Evolutionary conservation across 257 asterid genomes (phyloP), one percentile per base, ranked within the genome.

Genomic region (Solanum etuberosum): DNA sequence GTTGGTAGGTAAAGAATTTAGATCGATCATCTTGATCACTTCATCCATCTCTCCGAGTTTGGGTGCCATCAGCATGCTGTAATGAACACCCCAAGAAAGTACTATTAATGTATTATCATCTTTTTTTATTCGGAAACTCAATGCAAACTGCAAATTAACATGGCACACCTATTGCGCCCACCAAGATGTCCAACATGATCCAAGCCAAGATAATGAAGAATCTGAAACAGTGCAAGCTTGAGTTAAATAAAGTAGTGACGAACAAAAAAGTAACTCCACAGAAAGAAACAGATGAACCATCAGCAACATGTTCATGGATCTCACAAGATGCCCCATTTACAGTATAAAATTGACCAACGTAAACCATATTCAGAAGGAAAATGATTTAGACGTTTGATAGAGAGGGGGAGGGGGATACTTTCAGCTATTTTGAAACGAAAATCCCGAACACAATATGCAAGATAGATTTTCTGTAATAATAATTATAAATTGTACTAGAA

Each of bases 101-200:
- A 13, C 29, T 23, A 46, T 65, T 38, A n/a, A 27, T 76, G 67
- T 16, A 80, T 27, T 43, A 80, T 46, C 85, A 46, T 18, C 3
- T 46, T 48, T 80, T 48, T 80, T 80, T 29, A 29, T 85, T 70
- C 16, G 1, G 10, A 86, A 27, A 65, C 20, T 34, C 38, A 29
- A 14, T 80, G 35, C 71, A 88, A 89, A 35, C 16, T 46, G 29
- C 83, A 88, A 88, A 35, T 16, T 46, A 68, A 86, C 85, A 85
- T 6, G 59, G 51, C 29, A 51, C 87, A 94, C 98, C 97, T 95
- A 85, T 91, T 92, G 89, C 98, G 98, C 61, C 99, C 99, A 23
- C 98, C 99, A 87, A 89, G 94, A 85, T 95, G 98, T 83, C 99
- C 99, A 90, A 94, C 97, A 86, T 96, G 98, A 90, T 96, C 99